These are phyloP conservation scores for Polychaeton citri DNA, from an alignment of 2,329 filamentous ascomycete genomes.

Conservation along the genomic window DNA sequence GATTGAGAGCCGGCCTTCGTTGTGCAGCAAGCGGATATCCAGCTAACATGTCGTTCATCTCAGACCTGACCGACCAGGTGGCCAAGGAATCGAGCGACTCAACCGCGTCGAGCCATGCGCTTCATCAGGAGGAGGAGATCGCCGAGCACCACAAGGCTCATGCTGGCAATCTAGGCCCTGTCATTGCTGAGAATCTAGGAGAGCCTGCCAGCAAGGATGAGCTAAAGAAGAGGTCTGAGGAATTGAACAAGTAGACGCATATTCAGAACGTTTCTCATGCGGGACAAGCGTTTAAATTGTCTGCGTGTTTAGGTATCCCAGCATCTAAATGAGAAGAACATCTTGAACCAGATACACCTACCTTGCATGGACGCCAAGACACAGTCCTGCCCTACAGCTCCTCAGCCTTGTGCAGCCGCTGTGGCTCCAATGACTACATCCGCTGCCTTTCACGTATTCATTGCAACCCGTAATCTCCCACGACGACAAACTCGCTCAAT, in stretches of 20 bases:
- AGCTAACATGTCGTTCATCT: slow-evolving; percentile 1
- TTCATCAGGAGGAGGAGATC: slow-evolving; percentile 21
- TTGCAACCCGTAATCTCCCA: no score
- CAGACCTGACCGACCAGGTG: slow-evolving; percentile 32
- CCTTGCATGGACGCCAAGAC: no score
- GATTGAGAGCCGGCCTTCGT: not conserved
- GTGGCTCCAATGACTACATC: no score
- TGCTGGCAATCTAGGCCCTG: slow-evolving; percentile 27
- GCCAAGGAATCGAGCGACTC: slow-evolving; percentile 31
- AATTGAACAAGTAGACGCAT: slow-evolving; percentile 32
- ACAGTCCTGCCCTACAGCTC: no score
- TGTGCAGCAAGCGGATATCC: no score
- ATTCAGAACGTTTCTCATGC: not conserved
- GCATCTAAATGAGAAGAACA: no score
- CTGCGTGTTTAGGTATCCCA: no score
- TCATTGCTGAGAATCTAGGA: slow-evolving; percentile 30
- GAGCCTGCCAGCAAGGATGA: slow-evolving; percentile 35
- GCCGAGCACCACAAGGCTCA: slow-evolving; percentile 27
- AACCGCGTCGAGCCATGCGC: slow-evolving; percentile 22
- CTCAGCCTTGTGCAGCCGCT: no score
- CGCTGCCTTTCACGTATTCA: no score
- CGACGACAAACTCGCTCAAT: no score
- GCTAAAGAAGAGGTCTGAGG: slow-evolving; percentile 35
- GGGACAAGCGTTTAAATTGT: no score
- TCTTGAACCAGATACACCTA: no score